phyloP scores from a whole-genome alignment of 2,329 filamentous ascomycete species.

The Fusarium torreyae region DNA sequence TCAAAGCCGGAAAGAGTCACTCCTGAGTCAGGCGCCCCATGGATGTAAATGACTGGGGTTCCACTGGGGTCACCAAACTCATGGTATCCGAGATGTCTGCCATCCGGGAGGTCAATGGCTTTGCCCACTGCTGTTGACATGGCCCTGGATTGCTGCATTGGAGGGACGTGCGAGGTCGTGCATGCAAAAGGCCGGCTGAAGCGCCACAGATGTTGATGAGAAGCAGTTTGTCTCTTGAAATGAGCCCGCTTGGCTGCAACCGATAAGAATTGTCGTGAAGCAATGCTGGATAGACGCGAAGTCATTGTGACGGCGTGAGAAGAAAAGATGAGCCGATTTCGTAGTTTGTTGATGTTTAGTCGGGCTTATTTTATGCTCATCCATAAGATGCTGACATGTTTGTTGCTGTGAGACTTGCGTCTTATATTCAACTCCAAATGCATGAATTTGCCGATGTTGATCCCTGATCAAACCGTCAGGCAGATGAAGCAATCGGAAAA shows the following conservation, averaged over 20 bases:
- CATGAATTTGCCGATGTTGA: too few relatives aligned
- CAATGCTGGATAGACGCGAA: background rate
- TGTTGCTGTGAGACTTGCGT: too few relatives aligned
- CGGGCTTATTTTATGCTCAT: too few relatives aligned
- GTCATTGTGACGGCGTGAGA: background rate
- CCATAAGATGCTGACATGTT: too few relatives aligned
- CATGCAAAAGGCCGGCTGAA: background rate
- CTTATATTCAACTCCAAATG: too few relatives aligned
- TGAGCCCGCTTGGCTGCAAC: background rate
- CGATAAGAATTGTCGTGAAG: background rate
- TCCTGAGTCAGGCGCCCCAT: slow-evolving; percentile 1
- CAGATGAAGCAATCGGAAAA: too few relatives aligned
- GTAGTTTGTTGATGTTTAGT: background rate
- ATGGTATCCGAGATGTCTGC: slow-evolving; percentile 14
- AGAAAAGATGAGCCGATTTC: background rate
- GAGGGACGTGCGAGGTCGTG: background rate
- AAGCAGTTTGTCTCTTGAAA: too few relatives aligned
- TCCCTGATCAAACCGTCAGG: too few relatives aligned
- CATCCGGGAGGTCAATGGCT: background rate
- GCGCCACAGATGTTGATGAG: background rate
- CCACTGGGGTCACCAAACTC: slow-evolving; percentile 4
- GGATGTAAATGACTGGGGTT: slow-evolving; percentile 4
- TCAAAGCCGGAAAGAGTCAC: background rate
- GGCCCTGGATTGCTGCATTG: background rate
- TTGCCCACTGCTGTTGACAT: background rate